phyloP scores from a whole-genome alignment of 2,329 filamentous ascomycete genomes.

The Leptographium galeiforme region DNA sequence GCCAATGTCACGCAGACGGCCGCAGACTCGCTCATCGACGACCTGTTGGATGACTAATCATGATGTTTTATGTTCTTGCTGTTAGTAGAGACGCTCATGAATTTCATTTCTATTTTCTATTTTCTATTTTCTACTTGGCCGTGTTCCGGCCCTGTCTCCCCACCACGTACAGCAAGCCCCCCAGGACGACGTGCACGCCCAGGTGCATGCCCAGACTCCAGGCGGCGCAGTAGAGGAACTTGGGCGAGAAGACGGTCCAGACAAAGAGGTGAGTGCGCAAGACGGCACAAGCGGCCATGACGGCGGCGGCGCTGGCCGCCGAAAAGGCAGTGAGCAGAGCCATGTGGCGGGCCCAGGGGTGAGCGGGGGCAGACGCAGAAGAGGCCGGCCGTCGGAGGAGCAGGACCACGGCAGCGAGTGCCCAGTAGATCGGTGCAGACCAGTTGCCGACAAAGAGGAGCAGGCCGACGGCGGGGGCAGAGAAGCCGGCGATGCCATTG shows the following conservation, averaged over 20 bases:
- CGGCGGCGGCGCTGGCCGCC: conserved; percentile 48
- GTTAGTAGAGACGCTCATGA: not conserved
- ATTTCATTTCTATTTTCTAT: not conserved
- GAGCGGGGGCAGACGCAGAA: not conserved
- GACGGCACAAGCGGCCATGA: conserved; percentile 80
- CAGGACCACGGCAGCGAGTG: conserved; percentile 47
- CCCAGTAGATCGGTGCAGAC: conserved; percentile 84
- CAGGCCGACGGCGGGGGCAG: conserved; percentile 63
- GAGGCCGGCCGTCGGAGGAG: conserved; percentile 17
- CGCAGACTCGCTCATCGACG: conserved; percentile 7
- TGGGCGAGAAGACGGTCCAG: conserved; percentile 97
- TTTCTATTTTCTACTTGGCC: not conserved
- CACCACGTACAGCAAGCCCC: conserved; percentile 43
- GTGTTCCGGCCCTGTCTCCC: conserved; percentile 15
- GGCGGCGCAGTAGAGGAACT: conserved; percentile 82
- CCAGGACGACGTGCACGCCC: conserved; percentile 51
- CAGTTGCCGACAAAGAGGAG: conserved; percentile 85
- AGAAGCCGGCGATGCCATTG: conserved; percentile 77
- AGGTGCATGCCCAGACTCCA: conserved; percentile 80
- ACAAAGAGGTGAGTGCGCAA: conserved; percentile 87
- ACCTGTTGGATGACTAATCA: conserved; percentile 5
- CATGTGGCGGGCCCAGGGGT: conserved; percentile 32
- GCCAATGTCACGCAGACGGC: conserved; percentile 28
- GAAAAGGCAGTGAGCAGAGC: conserved; percentile 58
- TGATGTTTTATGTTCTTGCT: not conserved